Conservation (phyloP, 75 land plant genomes). For the Larix kaempferi region DNA sequence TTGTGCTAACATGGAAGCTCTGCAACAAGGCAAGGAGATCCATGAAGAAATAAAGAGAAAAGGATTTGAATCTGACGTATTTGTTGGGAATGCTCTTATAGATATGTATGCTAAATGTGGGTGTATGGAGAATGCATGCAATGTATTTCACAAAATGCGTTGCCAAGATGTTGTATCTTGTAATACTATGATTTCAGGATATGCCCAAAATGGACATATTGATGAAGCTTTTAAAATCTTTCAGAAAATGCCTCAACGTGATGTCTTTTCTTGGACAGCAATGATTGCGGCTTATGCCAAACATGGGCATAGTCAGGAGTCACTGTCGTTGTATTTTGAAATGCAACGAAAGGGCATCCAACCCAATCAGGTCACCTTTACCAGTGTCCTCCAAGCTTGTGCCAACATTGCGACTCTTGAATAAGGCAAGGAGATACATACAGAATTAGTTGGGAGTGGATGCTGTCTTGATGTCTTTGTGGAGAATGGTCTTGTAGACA, state of each 20-base stretch:
- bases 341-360: conserved; percentile 22
- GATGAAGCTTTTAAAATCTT: conserved; percentile 29
- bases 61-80: conserved; percentile 41
- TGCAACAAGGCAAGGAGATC: conserved; percentile 26
- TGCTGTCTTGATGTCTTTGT: neutral
- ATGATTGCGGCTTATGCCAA: conserved; percentile 24
- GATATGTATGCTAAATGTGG: conserved; percentile 55
- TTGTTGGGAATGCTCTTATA: conserved; percentile 37
- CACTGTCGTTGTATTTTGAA: neutral
- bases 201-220: conserved; percentile 41
- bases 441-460: no score
- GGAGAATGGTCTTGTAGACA: conserved; percentile 26
- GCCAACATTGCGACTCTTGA: no score
- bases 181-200: conserved; percentile 54
- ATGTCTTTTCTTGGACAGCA: conserved; percentile 22
- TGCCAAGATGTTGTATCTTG: conserved; percentile 46
- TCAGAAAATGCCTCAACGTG: conserved; percentile 33
- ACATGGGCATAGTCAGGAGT: conserved; percentile 12
- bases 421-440: no score
- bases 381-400: no score
- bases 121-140: conserved; percentile 31
- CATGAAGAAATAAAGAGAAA: conserved; percentile 27
- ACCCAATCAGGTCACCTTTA: conserved; percentile 20
- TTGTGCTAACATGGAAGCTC: conserved; percentile 44
- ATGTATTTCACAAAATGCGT: conserved; percentile 23